Base-by-base conservation (phyloP, 2,329 filamentous ascomycete species). In the Stagonosporopsis rhizophila region DNA sequence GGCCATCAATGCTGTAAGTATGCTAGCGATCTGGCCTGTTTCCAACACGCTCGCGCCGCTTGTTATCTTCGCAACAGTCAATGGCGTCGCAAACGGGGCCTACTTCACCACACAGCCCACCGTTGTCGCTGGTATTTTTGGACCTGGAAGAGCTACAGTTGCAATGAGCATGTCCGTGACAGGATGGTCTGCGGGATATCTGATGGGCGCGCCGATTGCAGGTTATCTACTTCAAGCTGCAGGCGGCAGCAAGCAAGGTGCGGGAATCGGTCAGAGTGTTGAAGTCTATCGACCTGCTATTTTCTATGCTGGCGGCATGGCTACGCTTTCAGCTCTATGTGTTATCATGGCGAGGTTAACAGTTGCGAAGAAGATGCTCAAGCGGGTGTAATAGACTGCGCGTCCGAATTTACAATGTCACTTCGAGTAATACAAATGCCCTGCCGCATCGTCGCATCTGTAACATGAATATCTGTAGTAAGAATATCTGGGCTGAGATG, bases 11-110 rank as follows among this genome's bases (percentile, higher is more conserved):
- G 68, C 66, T 0, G 52, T 68, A 2, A 66, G 59, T 25, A 71
- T 72, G 69, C 58, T 72, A 5, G 67, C 65, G 11, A 70, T 72
- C 8, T 72, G 69, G 69, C 68, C 68, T 3, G 62, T 71, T 0
- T 66, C 64, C 1, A 59, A 57, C 38, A 60, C 66, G 1, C 46
- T 70, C 12, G 64, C 48, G 4, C 67, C 69, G 1, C 59, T 72
- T 1, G 51, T 67, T 5, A 17, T 68, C 11, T 71, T 72, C 40
- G 64, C 68, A 6, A 62, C 58, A 2, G 34, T 70, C 15, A 72
- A 71, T 17, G 70, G 70, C 23, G 58, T 69, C 7, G 68, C 70
- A 0, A 71, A 71, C 35, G 68, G 70, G 2, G 60, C 64, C 1
- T 71, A 66, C 46, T 71, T 72, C 44, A 68, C 67, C 1, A 67